Evolutionary conservation across 2,329 filamentous ascomycete species (phyloP), one percentile per base, ranked within the genome.

Genomic region (Colletotrichum sp.): DNA sequence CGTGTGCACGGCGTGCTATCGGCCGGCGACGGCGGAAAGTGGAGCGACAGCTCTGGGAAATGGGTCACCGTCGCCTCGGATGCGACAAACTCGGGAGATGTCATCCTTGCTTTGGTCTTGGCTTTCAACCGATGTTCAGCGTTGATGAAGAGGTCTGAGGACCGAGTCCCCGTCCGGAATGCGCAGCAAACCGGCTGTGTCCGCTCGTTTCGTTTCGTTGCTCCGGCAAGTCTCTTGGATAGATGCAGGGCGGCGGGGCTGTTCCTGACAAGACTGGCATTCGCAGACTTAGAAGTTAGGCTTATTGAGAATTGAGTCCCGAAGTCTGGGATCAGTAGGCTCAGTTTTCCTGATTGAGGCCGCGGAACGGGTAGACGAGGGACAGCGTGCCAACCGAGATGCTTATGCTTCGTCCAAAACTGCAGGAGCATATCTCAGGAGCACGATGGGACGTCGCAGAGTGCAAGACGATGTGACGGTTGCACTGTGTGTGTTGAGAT

Each of bases 191-290:
- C 39, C 69, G 63, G 57, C 63, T 13, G 24, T 64, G 72, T n/a
- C 63, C 69, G 72, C 69, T 72, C 72, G 72, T 75, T 75, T 75
- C 72, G 72, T 75, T 75, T 75, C 72, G 52, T 72, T 44, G 57
- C 63, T 72, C 69, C 69, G 63, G 30, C 63, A 63, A 62, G 64
- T n/a, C 62, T 49, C 24, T 21, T 63, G 39, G 52, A 62, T 26
- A 64, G 63, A 52, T 72, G 69, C 69, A 72, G 28, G 63, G 36
- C 52, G 63, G 69, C 55, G 72, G 63, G 63, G 62, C 73, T 67
- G 8, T 15, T 64, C 34, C 26, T 52, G 34, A 55, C 36, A 28
- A 52, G 69, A 52, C 57, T 28, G 59, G 57, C 69, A 64, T 44
- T 68, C 69, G 70, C 69, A 67, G 49, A 39, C 34, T 62, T 49